These are phyloP conservation scores for Fraxinus greggii DNA, from an alignment of 305 asterid genomes.

Conservation along the genomic window DNA sequence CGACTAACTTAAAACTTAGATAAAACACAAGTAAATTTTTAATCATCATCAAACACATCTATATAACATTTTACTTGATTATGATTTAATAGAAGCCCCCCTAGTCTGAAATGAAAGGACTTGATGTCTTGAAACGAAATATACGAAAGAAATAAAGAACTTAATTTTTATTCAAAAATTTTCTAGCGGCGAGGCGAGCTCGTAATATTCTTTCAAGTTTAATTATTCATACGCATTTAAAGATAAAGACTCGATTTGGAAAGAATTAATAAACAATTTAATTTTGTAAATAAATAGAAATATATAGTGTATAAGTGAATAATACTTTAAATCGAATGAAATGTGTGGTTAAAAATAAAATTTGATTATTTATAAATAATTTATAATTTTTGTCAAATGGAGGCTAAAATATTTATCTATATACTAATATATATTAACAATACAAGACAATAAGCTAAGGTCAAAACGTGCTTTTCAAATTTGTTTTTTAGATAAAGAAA, in stretches of 20 bases:
- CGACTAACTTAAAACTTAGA: background rate
- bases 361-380: no score
- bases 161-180: no score
- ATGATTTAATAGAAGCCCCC: background rate
- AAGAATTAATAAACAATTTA: background rate
- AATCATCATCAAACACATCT: background rate
- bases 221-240: background rate
- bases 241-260: background rate
- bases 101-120: no score
- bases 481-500: background rate
- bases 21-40: background rate
- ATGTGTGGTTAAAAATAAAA: no score
- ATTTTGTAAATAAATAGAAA: no score
- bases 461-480: background rate
- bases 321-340: background rate
- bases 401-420: background rate
- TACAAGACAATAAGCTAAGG: slow-evolving; percentile 11
- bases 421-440: background rate
- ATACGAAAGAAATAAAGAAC: background rate
- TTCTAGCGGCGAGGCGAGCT: background rate
- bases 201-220: background rate
- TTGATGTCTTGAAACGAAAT: background rate
- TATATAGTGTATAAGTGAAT: background rate
- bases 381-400: background rate
- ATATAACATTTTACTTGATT: background rate